Evolutionary conservation across 352 stramenopile genomes (phyloP).

Genomic region (Phytophthora pluvialis): DNA sequence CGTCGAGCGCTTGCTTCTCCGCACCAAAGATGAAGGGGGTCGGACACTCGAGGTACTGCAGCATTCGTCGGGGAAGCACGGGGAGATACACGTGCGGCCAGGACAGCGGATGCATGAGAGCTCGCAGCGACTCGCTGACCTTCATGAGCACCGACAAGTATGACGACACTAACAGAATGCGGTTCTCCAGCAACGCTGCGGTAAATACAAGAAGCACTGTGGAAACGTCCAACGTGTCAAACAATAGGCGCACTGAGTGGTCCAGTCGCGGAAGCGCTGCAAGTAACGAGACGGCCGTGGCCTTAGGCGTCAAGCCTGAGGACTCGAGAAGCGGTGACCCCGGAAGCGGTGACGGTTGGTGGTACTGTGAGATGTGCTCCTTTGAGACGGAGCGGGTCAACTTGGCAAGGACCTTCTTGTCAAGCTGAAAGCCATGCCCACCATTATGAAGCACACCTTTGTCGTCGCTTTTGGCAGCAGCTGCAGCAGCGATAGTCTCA

Average conservation of each 20-base stretch:
- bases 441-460: conserved; percentile 19
- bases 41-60: conserved; percentile 87
- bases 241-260: conserved; percentile 78
- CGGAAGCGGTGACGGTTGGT: conserved; percentile 45
- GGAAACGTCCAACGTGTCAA: conserved; percentile 81
- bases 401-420: conserved; percentile 83
- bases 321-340: conserved; percentile 45
- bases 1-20: conserved; percentile 66
- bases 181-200: conserved; percentile 78
- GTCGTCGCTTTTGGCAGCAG: conserved; percentile 29
- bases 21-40: conserved; percentile 89
- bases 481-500: conserved; percentile 54
- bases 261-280: conserved; percentile 65
- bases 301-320: conserved; percentile 35
- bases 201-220: conserved; percentile 83
- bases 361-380: conserved; percentile 63
- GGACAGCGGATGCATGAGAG: conserved; percentile 85
- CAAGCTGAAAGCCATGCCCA: conserved; percentile 61
- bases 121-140: conserved; percentile 73
- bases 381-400: conserved; percentile 74
- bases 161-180: conserved; percentile 83
- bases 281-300: conserved; percentile 46
- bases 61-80: conserved; percentile 76
- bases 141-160: conserved; percentile 87
- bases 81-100: conserved; percentile 91